Evolutionary conservation across 768 basidiomycete genomes (phyloP), one percentile per base, ranked within the genome.

Genomic region (Amanita polypyramis): DNA sequence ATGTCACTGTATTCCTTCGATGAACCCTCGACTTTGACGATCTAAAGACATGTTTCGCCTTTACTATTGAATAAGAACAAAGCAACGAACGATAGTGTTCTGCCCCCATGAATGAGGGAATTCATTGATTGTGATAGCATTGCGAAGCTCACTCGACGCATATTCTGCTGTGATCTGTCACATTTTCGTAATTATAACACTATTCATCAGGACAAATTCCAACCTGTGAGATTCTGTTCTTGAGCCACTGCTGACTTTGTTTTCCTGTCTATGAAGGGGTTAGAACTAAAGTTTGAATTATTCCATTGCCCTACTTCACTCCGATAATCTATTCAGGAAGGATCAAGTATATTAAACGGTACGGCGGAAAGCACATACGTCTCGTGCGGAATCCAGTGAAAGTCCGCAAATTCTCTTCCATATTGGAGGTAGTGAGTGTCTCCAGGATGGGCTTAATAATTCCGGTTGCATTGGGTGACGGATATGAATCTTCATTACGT

Each of bases 21-120:
- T 21, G 82, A 76, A 44, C 89, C 89, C 58, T 81, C 78, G 59
- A 93, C 85, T 58, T 76, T 75, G 41, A 79, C 72, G 55, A 93
- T 80, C 87, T 90, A 55, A 45, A 54, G n/a, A 50, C 33, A 36
- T 39, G 43, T 32, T 43, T 40, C 54, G 21, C 55, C 51, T 34
- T 37, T 40, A 37, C 29, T 55, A 51, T 17, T 37, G 36, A 46
- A 37, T 15, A 14, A 20, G 35, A 21, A 46, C n/a, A 47, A 17
- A 23, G 34, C 36, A 30, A 61, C 79, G 51, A 59, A 85, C 81
- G 52, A 89, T 79, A 44, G 76, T 75, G 62, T 85, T 82, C 70
- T 96, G 93, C 8, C 82, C 82, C 92, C 91, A 93, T 2, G 77
- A 65, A 61, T 93, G 90, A 42, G 66, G 48, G 56, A 92, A 91